phyloP scores from a whole-genome alignment of 768 basidiomycete genomes.

The Galerina sulciceps region DNA sequence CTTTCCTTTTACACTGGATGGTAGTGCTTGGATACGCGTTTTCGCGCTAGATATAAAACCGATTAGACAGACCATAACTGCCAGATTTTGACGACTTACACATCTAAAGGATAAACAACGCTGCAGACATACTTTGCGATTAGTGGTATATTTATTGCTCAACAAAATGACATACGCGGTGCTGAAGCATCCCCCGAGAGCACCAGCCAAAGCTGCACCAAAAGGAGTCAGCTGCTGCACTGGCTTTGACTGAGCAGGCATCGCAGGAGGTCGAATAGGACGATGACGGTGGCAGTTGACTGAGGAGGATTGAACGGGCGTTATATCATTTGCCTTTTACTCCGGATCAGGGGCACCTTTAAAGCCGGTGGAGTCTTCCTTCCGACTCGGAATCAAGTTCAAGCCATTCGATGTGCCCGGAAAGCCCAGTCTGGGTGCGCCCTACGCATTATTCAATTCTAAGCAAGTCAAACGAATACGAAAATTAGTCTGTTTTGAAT shows the following conservation, averaged over 20 bases:
- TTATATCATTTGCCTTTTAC: too few species aligned
- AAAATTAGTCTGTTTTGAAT: too few species aligned
- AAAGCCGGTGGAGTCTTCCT: too few species aligned
- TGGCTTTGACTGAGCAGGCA: slow-evolving; percentile 62
- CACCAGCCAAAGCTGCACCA: slow-evolving; percentile 89
- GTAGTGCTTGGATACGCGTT: slow-evolving; percentile 89
- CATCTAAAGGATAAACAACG: slow-evolving; percentile 93
- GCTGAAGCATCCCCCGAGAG: slow-evolving; percentile 90
- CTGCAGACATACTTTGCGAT: slow-evolving; percentile 42
- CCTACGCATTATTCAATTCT: too few species aligned
- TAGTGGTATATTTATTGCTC: slow-evolving; percentile 3
- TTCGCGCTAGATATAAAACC: slow-evolving; percentile 65
- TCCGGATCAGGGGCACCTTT: too few species aligned
- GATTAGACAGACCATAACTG: background rate
- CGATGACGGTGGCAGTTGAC: background rate
- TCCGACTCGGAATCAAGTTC: too few species aligned
- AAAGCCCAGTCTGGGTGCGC: too few species aligned
- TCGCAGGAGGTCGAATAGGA: slow-evolving; percentile 23
- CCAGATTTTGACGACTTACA: slow-evolving; percentile 52
- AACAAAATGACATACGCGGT: slow-evolving; percentile 71
- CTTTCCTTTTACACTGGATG: slow-evolving; percentile 49
- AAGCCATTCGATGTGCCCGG: too few species aligned
- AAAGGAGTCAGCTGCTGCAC: slow-evolving; percentile 79
- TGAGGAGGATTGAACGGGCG: too few species aligned
- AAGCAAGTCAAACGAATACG: too few species aligned